Evolutionary conservation across 257 asterid genomes (phyloP), one percentile per base, ranked within the genome.

Genomic region (Prunella vulgaris): DNA sequence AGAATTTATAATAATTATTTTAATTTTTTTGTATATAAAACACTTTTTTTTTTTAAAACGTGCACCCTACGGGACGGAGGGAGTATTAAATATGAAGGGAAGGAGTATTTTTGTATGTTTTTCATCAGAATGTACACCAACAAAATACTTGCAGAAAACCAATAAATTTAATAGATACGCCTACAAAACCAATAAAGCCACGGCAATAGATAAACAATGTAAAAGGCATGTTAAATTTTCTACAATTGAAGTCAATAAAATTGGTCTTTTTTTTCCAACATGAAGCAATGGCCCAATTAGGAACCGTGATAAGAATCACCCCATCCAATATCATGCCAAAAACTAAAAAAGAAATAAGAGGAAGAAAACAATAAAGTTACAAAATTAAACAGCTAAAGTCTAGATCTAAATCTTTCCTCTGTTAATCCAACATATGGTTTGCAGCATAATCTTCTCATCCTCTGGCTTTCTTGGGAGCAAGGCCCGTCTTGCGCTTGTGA

Each of bases 401-500:
- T 80, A 87, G 28, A 60, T 77, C 90, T 79, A 82, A 72, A 67
- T 67, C 79, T 38, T 64, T 49, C 60, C 64, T 60, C 64, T 65
- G 83, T 82, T 72, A 75, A 79, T 70, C 73, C 53, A 52, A 71
- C 68, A 56, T 58, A 37, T 40, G 68, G 49, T 25, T 58, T 28
- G 59, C 67, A 60, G 28, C n/a, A 6, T 38, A 17, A 75, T 15
- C 91, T 12, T 24, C 61, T 24, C 35, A 52, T 9, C 76, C 71
- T 40, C 84, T 83, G 30, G 85, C 78, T 73, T 86, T 94, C 93
- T 89, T 89, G 0, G 95, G 77, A 28, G 82, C 10, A 74, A 91
- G 99, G 5, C 99, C 99, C 0, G 99, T 94, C 86, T 94, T 94
- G 69, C 99, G 90, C 84, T 94, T 94, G 84, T 94, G 99, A 27